These are phyloP conservation scores for Chytriomyces sp. DNA, from an alignment of 192 early-diverging fungal genomes.

Conservation along the genomic window DNA sequence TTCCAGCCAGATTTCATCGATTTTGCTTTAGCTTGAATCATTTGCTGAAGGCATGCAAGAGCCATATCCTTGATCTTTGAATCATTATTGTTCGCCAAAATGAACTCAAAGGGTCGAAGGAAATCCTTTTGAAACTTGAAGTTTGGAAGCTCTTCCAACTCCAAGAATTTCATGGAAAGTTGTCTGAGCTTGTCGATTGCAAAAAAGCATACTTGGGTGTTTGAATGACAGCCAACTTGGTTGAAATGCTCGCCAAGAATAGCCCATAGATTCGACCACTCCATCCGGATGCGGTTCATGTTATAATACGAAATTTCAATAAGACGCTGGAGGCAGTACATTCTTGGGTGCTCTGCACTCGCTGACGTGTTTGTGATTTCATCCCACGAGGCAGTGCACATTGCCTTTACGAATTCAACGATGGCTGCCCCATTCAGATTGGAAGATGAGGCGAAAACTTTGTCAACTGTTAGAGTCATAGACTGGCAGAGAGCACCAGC, in stretches of 20 bases:
- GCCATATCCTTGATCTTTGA: conserved; percentile 81
- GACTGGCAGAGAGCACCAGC: conserved; percentile 60
- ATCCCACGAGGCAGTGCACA: conserved; percentile 87
- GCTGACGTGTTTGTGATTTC: conserved; percentile 70
- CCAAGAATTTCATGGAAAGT: conserved; percentile 93
- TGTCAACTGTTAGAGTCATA: conserved; percentile 81
- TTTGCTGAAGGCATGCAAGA: conserved; percentile 58
- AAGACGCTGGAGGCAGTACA: conserved; percentile 87
- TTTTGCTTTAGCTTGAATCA: conserved; percentile 59
- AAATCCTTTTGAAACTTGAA: conserved; percentile 99
- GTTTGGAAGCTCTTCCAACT: conserved; percentile 92
- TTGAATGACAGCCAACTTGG: conserved; percentile 81
- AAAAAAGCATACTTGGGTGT: conserved; percentile 86
- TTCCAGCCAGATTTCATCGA: conserved; percentile 61
- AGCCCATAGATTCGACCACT: conserved; percentile 93
- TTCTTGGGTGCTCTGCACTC: conserved; percentile 47
- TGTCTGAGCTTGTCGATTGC: conserved; percentile 93
- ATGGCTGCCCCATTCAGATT: conserved; percentile 82
- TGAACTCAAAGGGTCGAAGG: conserved; percentile 81
- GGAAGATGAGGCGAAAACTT: conserved; percentile 78
- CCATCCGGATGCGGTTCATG: conserved; percentile 94
- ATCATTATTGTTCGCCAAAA: conserved; percentile 73
- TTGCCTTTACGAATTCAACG: conserved; percentile 85
- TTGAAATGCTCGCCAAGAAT: conserved; percentile 78
- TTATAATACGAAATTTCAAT: conserved; percentile 98